Evolutionary conservation across 73 alveolate species (phyloP).

Genomic region (Symbiodinium natans): DNA sequence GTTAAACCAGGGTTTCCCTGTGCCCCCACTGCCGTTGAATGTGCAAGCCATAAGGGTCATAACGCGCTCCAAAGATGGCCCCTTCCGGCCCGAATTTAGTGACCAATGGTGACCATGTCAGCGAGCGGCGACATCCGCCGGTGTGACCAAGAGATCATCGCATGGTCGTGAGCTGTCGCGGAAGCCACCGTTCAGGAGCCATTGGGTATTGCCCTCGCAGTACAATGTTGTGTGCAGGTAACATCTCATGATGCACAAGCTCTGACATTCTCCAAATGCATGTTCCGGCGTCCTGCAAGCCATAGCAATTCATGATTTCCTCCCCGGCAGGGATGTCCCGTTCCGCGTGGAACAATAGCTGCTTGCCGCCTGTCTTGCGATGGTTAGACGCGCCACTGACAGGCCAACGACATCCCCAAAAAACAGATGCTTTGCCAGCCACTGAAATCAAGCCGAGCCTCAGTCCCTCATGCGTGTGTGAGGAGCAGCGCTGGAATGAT

Average conservation of each 20-base stretch:
- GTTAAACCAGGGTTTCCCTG: too few relatives aligned
- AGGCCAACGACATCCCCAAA: neutral
- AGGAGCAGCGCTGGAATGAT: constrained; percentile 55
- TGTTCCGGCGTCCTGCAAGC: constrained; percentile 11
- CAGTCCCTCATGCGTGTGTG: constrained; percentile 87
- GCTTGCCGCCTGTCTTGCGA: constrained; percentile 37
- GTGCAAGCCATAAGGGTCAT: too few relatives aligned
- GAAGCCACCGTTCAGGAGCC: constrained; percentile 76
- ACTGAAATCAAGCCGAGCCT: neutral
- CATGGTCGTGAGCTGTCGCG: constrained; percentile 59
- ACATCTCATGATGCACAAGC: too few relatives aligned
- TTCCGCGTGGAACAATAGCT: constrained; percentile 48
- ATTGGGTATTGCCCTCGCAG: constrained; percentile 72
- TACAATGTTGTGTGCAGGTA: neutral
- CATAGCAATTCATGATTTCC: constrained; percentile 81
- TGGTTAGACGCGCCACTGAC: too few relatives aligned
- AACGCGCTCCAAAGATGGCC: too few relatives aligned
- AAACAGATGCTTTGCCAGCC: neutral
- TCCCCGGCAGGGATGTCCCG: constrained; percentile 22
- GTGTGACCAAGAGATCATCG: constrained; percentile 66
- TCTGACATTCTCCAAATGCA: neutral
- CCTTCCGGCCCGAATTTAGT: too few relatives aligned
- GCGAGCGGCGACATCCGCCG: constrained; percentile 63
- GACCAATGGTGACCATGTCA: too few relatives aligned
- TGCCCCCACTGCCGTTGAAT: too few relatives aligned